Conservation (phyloP, 192 early-diverging fungal species). For the Coemansia sp. region DNA sequence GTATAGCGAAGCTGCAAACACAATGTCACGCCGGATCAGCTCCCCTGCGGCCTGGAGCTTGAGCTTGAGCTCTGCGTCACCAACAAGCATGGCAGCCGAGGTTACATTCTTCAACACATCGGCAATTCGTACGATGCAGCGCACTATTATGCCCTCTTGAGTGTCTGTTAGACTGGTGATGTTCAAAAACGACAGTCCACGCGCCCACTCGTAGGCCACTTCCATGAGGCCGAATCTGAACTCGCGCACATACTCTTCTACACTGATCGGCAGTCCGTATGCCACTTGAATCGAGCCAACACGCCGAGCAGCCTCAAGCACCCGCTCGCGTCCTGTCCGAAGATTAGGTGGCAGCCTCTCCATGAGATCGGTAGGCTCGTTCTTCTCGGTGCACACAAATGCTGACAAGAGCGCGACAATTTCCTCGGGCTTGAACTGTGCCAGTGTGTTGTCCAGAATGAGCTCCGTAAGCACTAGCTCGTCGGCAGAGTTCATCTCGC, state of each 20-base stretch:
- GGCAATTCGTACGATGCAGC: conserved; percentile 89
- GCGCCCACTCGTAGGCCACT: conserved; percentile 97
- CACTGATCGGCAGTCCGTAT: conserved; percentile 61
- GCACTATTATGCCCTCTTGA: conserved; percentile 91
- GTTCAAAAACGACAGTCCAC: conserved; percentile 85
- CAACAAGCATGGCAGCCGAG: conserved; percentile 83
- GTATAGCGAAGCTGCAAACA: conserved; percentile 91
- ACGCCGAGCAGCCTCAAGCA: conserved; percentile 65
- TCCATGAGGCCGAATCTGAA: conserved; percentile 89
- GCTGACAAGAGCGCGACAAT: conserved; percentile 89
- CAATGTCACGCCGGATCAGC: conserved; percentile 90
- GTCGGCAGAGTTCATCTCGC: conserved; percentile 96
- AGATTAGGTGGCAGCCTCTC: conserved; percentile 34
- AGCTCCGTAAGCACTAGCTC: conserved; percentile 93
- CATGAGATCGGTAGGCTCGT: conserved; percentile 44
- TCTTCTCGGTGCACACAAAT: conserved; percentile 95
- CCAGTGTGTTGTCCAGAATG: conserved; percentile 89
- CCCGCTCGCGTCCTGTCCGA: conserved; percentile 56
- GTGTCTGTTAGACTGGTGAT: conserved; percentile 93
- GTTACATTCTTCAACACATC: conserved; percentile 90
- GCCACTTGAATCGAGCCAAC: conserved; percentile 72
- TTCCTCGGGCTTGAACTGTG: conserved; percentile 86
- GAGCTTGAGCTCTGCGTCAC: conserved; percentile 77
- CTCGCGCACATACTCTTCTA: conserved; percentile 50
- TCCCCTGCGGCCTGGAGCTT: conserved; percentile 91